Evolutionary conservation across 352 stramenopile genomes (phyloP).

Genomic region (Saprolegnia parasitica): DNA sequence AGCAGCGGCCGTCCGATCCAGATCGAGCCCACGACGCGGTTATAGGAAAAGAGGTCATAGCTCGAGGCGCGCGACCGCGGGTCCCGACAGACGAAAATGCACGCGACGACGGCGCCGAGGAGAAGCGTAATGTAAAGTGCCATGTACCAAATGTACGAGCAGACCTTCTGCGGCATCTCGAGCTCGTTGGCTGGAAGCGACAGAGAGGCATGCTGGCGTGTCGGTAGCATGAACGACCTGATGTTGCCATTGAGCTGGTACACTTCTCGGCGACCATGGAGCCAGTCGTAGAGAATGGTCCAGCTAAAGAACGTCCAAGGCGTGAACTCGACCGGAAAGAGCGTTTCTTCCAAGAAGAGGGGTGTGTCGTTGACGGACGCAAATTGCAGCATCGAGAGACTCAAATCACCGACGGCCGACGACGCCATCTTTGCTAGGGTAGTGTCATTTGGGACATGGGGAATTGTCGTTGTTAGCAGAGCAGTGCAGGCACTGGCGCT

Average conservation of each 20-base stretch:
- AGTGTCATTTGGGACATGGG: background rate
- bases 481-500: background rate
- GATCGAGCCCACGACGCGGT: constrained; percentile 16
- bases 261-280: constrained; percentile 6
- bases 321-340: background rate
- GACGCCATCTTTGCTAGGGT: background rate
- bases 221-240: constrained; percentile 2
- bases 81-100: background rate
- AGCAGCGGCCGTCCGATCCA: constrained; percentile 19
- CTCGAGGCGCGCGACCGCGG: background rate
- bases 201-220: background rate
- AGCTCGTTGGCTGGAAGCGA: constrained; percentile 8
- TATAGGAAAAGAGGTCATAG: constrained; percentile 3
- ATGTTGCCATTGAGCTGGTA: constrained; percentile 8
- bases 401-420: background rate
- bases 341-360: background rate
- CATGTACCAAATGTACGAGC: constrained; percentile 25
- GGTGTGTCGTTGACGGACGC: background rate
- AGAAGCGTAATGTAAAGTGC: constrained; percentile 6
- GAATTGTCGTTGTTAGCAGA: background rate
- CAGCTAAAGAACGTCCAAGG: constrained; percentile 6
- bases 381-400: constrained; percentile 9
- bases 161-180: constrained; percentile 16
- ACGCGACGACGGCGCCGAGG: background rate
- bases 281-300: constrained; percentile 19